phyloP scores from a whole-genome alignment of 306 rosid genomes.

The Rosa chinensis region DNA sequence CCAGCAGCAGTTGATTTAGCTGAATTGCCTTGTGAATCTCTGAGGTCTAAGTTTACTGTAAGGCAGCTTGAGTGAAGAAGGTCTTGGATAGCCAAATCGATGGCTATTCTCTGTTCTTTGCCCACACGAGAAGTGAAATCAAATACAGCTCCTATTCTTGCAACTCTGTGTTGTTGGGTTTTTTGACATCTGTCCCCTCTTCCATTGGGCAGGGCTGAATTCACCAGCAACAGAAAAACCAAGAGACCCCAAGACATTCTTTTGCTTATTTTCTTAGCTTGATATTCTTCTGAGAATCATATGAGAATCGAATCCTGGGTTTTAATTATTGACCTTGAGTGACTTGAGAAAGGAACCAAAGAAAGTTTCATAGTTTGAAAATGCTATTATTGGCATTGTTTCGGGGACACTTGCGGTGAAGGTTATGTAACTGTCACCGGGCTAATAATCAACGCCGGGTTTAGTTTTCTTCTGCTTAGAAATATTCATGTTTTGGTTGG shows the following conservation, averaged over 20 bases:
- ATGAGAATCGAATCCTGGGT: not conserved
- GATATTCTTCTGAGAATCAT: not conserved
- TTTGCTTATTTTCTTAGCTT: not conserved
- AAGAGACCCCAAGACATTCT: not conserved
- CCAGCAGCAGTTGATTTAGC: slow-evolving; percentile 31
- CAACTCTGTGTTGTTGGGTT: not conserved
- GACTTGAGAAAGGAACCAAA: not conserved
- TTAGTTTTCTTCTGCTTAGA: not conserved
- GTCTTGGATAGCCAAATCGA: slow-evolving; percentile 45
- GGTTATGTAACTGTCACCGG: not conserved
- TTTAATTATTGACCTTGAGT: not conserved
- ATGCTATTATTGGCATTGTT: not conserved
- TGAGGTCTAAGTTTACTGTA: slow-evolving; percentile 24
- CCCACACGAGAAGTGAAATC: slow-evolving; percentile 35
- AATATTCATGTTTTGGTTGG: no score
- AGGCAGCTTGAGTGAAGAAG: slow-evolving; percentile 2
- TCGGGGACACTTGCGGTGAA: not conserved
- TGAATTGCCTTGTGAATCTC: slow-evolving; percentile 26
- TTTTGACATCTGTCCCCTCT: slow-evolving; percentile 10
- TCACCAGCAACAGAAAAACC: slow-evolving; percentile 16
- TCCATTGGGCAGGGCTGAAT: slow-evolving; percentile 17
- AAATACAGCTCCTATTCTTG: slow-evolving; percentile 38
- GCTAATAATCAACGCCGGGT: not conserved
- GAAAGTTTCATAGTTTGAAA: not conserved
- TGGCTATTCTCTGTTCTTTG: slow-evolving; percentile 44